These are phyloP conservation scores for Peronosclerospora sorghi DNA, from an alignment of 352 stramenopile genomes.

Conservation along the genomic window DNA sequence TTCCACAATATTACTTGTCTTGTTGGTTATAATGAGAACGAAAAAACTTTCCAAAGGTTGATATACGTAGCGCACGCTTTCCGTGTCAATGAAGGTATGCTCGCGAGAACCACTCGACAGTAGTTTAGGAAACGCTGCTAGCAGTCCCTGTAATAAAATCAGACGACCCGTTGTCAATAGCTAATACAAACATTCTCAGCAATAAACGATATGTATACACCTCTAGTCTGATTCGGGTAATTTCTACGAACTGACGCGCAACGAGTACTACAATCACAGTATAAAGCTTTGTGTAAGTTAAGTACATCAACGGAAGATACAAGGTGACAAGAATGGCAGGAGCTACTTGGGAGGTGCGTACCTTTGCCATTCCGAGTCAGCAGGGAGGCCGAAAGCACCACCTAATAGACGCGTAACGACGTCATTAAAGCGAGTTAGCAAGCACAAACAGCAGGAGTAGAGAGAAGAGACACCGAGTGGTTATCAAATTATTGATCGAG, in stretches of 20 bases:
- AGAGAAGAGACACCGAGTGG: too few relatives aligned
- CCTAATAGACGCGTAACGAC: conserved; percentile 63
- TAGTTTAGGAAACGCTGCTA: conserved; percentile 98
- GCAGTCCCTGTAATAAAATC: conserved; percentile 64
- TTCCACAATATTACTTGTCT: conserved; percentile 98
- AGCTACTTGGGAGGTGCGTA: conserved; percentile 17
- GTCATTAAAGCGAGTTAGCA: too few relatives aligned
- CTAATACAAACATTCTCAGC: neutral
- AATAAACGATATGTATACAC: conserved; percentile 13
- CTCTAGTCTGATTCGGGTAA: conserved; percentile 97
- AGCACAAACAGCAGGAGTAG: too few relatives aligned
- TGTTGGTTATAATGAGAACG: conserved; percentile 98
- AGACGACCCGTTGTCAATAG: neutral
- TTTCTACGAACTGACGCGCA: conserved; percentile 98
- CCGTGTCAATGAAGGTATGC: conserved; percentile 99
- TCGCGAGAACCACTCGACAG: conserved; percentile 88
- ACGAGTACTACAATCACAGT: conserved; percentile 75
- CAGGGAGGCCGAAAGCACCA: conserved; percentile 93
- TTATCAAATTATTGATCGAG: too few relatives aligned
- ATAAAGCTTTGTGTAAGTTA: conserved; percentile 2
- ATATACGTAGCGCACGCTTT: conserved; percentile 98
- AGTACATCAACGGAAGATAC: neutral
- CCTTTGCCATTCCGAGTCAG: conserved; percentile 91
- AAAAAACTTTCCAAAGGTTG: conserved; percentile 97
- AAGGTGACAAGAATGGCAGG: neutral